These are phyloP conservation scores for Pulicaria dysenterica DNA, from an alignment of 129 eudicot genomes.

Conservation along the genomic window DNA sequence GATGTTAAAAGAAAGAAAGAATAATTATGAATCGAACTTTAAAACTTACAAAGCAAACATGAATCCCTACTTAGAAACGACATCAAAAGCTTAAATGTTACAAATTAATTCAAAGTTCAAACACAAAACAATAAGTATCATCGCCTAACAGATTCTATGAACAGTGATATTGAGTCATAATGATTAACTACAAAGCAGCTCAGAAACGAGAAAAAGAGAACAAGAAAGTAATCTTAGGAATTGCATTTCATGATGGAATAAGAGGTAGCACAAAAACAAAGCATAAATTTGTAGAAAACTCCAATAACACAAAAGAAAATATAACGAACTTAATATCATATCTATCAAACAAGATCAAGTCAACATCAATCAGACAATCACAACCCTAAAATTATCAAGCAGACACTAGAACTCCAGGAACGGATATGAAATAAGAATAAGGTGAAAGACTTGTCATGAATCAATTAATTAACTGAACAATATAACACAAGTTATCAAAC, in stretches of 20 bases:
- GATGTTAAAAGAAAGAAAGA: too few species aligned
- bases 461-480: neutral
- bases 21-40: too few species aligned
- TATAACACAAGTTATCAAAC: neutral
- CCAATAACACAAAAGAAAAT: neutral
- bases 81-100: slow-evolving; percentile 4
- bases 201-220: too few species aligned
- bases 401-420: neutral
- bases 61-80: neutral
- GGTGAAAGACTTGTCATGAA: neutral
- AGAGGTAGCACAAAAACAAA: neutral
- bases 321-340: neutral
- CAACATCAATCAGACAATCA: slow-evolving; percentile 4
- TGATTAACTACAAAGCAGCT: neutral
- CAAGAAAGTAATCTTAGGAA: neutral
- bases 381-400: neutral
- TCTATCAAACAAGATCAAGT: slow-evolving; percentile 1
- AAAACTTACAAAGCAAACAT: neutral
- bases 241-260: neutral
- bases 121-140: neutral
- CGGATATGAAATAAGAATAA: neutral
- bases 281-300: neutral
- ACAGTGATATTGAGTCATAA: neutral
- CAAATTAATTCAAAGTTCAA: neutral
- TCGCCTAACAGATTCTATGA: neutral